These are phyloP conservation scores for Trichoderma lentiforme DNA, from an alignment of 2,329 filamentous ascomycete species.

Conservation along the genomic window DNA sequence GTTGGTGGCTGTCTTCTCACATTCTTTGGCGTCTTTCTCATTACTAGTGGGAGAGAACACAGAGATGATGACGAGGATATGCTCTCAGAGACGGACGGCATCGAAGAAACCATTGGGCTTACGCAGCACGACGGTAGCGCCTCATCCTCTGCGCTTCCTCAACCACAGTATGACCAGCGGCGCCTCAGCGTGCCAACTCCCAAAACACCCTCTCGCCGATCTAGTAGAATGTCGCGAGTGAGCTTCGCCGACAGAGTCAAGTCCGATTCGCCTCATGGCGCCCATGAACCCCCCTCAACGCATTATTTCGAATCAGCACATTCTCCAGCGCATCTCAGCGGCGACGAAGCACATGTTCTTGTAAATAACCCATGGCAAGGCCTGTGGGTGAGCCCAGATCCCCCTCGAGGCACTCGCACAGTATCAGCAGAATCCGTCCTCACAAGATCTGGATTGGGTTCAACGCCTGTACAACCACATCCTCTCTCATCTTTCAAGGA, in stretches of 20 bases:
- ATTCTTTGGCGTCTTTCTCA: constrained; percentile 95
- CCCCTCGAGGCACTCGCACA: constrained; percentile 36
- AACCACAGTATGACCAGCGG: not conserved
- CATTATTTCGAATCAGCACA: constrained; percentile 32
- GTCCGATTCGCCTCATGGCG: constrained; percentile 35
- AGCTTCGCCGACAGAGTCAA: constrained; percentile 43
- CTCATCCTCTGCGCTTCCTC: constrained; percentile 18
- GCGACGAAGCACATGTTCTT: constrained; percentile 38
- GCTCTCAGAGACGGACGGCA: constrained; percentile 53
- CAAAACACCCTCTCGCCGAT: constrained; percentile 42
- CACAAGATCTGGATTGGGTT: constrained; percentile 24
- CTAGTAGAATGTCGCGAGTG: constrained; percentile 46
- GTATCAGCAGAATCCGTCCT: constrained; percentile 37
- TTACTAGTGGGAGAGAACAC: constrained; percentile 75
- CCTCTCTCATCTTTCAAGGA: constrained; percentile 35
- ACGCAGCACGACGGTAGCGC: constrained; percentile 44
- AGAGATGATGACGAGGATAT: constrained; percentile 56
- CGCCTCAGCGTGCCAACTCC: constrained; percentile 25
- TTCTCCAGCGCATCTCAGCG: constrained; percentile 34
- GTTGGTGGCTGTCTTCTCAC: constrained; percentile 86
- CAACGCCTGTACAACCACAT: constrained; percentile 29
- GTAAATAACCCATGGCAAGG: constrained; percentile 45
- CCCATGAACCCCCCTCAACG: constrained; percentile 36
- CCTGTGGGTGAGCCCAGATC: constrained; percentile 30
- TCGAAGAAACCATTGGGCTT: constrained; percentile 63